Evolutionary conservation across 306 rosid genomes (phyloP).

Genomic region (Lathyrus oleraceus): DNA sequence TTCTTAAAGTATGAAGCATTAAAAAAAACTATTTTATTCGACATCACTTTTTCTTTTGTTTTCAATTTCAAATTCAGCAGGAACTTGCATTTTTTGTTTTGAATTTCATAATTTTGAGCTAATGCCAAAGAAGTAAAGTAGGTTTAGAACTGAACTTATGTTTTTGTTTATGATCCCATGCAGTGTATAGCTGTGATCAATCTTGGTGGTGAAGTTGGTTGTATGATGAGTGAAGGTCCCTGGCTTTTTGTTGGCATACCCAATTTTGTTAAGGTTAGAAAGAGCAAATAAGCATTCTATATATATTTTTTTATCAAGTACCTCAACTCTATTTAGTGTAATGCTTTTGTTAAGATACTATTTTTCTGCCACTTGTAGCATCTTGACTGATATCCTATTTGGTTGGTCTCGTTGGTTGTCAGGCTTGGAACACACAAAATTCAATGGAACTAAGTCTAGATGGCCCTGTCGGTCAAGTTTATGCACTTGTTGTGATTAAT

Average conservation of each 20-base stretch:
- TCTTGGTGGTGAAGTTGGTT: slow-evolving; percentile 94
- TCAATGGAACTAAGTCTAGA: slow-evolving; percentile 66
- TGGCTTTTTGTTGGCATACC: slow-evolving; percentile 95
- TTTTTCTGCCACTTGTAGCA: not conserved
- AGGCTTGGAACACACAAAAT: slow-evolving; percentile 93
- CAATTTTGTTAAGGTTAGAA: slow-evolving; percentile 75
- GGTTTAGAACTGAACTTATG: slow-evolving; percentile 4
- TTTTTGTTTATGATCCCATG: slow-evolving; percentile 33
- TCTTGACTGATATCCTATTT: slow-evolving; percentile 24
- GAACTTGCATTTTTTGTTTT: not conserved
- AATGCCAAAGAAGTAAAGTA: not conserved
- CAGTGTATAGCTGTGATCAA: slow-evolving; percentile 69
- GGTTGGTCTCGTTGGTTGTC: slow-evolving; percentile 42
- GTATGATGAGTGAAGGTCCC: slow-evolving; percentile 91
- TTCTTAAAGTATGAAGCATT: no score
- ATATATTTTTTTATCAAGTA: slow-evolving; percentile 18
- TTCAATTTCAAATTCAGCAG: slow-evolving; percentile 25
- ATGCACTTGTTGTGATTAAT: slow-evolving; percentile 78
- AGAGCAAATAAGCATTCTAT: slow-evolving; percentile 1
- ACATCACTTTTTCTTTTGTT: not conserved
- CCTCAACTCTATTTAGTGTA: slow-evolving; percentile 15
- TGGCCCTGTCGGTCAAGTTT: slow-evolving; percentile 97
- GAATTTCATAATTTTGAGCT: not conserved
- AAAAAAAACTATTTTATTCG: no score
- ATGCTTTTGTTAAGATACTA: not conserved